Conservation (phyloP, 2,329 filamentous ascomycete species). For the Epicoccum sorghinum region DNA sequence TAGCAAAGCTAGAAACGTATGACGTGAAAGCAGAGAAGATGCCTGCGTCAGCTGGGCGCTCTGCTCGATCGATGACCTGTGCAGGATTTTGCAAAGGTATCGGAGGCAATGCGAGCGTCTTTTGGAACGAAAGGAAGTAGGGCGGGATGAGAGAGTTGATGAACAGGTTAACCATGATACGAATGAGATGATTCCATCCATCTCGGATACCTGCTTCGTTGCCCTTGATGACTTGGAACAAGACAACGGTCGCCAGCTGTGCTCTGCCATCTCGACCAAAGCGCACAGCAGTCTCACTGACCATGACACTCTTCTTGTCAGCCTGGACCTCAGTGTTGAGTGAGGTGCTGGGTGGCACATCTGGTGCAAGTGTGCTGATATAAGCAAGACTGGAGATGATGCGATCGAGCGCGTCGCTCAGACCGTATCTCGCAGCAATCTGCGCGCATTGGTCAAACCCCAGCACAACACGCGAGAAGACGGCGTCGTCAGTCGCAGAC, state of each 20-base stretch:
- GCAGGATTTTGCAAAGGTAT: constrained; percentile 92
- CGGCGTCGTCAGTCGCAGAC: constrained; percentile 95
- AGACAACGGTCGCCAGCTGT: constrained; percentile 90
- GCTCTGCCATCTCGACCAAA: constrained; percentile 93
- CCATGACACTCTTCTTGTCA: constrained; percentile 93
- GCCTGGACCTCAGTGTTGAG: constrained; percentile 96
- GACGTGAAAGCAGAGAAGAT: constrained; percentile 94
- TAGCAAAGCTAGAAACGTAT: constrained; percentile 98
- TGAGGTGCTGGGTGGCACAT: constrained; percentile 77
- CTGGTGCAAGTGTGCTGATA: constrained; percentile 85
- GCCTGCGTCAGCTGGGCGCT: constrained; percentile 78
- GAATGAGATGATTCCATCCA: constrained; percentile 82
- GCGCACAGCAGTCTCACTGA: constrained; percentile 95
- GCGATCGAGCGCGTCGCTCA: constrained; percentile 87
- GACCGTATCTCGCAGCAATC: constrained; percentile 82
- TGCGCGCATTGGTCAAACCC: constrained; percentile 96
- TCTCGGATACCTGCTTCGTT: constrained; percentile 78
- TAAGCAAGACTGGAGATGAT: constrained; percentile 89
- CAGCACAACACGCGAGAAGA: constrained; percentile 90
- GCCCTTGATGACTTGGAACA: constrained; percentile 88
- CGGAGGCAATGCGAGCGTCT: constrained; percentile 72
- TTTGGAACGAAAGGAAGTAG: constrained; percentile 71
- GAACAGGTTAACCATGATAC: constrained; percentile 94
- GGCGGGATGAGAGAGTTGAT: constrained; percentile 90
- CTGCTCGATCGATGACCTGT: constrained; percentile 87